Conservation (phyloP, 2,329 filamentous ascomycete species). For the Ophiostoma ips region DNA sequence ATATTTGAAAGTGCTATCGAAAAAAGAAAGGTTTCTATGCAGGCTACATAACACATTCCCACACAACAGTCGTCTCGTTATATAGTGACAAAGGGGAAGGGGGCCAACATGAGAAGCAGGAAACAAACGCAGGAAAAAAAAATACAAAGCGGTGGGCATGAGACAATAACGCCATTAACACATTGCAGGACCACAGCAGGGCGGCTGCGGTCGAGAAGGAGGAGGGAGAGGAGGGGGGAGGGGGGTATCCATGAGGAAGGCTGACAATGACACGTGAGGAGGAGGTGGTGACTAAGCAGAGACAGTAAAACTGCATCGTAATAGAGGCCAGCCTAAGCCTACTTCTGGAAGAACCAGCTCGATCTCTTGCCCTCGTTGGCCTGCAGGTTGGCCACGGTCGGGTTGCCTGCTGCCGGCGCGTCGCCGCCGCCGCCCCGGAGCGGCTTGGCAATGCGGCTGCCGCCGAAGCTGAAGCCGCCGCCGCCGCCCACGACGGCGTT, state of each 20-base stretch:
- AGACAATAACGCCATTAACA: neutral
- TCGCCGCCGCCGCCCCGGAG: constrained; percentile 46
- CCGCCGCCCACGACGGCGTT: constrained; percentile 20
- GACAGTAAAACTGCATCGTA: no score
- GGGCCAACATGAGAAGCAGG: neutral
- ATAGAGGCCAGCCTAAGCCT: no score
- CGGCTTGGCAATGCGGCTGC: constrained; percentile 56
- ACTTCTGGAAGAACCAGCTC: constrained; percentile 27
- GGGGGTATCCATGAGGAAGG: neutral
- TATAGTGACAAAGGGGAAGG: constrained; percentile 2
- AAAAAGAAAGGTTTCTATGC: constrained; percentile 2
- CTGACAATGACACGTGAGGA: neutral
- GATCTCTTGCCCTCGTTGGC: constrained; percentile 55
- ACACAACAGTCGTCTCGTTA: constrained; percentile 5
- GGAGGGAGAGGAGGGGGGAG: neutral
- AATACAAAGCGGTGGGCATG: neutral
- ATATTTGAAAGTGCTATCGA: neutral
- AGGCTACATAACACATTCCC: neutral
- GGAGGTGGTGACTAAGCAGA: neutral
- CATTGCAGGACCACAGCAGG: neutral
- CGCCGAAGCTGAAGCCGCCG: constrained; percentile 59
- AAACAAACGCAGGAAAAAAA: neutral
- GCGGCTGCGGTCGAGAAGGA: neutral
- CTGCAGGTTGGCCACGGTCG: constrained; percentile 43
- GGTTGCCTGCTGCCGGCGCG: constrained; percentile 31